A percentile compares a stretch with the other conserved stretches of the same genome.
Conservation (phyloP, 2,329 filamentous ascomycete species). For the Xylogone sp. region DNA sequence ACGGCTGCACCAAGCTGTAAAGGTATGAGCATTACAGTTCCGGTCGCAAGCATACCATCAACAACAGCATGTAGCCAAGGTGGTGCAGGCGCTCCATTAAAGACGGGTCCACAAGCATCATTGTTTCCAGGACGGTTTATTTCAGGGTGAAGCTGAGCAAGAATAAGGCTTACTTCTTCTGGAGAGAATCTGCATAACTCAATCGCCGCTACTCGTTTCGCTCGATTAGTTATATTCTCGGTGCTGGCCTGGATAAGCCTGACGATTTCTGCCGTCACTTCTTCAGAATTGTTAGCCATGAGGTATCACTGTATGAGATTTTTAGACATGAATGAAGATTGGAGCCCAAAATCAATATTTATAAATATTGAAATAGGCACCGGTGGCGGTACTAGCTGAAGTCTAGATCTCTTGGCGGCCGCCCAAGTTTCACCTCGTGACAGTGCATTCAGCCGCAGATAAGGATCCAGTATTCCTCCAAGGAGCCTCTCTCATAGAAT, state of each 20-base stretch:
- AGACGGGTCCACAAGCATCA: neutral
- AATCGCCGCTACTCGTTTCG: neutral
- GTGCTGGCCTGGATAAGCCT: neutral
- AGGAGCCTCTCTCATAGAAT: slow-evolving; percentile 1
- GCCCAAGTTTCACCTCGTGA: neutral
- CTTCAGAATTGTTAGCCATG: neutral
- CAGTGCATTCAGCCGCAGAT: neutral
- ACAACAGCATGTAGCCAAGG: neutral
- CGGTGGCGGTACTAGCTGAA: neutral
- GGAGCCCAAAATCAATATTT: neutral
- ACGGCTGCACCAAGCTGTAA: neutral
- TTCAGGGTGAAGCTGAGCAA: neutral
- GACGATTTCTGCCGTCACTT: neutral
- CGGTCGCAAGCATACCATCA: neutral
- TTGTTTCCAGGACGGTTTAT: neutral
- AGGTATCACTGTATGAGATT: neutral
- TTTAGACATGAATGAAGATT: neutral
- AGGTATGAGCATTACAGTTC: neutral
- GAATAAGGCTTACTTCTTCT: neutral
- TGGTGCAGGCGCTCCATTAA: neutral
- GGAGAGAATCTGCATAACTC: neutral
- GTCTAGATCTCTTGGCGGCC: neutral
- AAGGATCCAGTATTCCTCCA: neutral
- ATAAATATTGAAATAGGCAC: neutral
- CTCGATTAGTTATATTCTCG: neutral